Evolutionary conservation across 441 rosid species (phyloP), one percentile per base, ranked within the genome.

Genomic region (Viola pubescens): DNA sequence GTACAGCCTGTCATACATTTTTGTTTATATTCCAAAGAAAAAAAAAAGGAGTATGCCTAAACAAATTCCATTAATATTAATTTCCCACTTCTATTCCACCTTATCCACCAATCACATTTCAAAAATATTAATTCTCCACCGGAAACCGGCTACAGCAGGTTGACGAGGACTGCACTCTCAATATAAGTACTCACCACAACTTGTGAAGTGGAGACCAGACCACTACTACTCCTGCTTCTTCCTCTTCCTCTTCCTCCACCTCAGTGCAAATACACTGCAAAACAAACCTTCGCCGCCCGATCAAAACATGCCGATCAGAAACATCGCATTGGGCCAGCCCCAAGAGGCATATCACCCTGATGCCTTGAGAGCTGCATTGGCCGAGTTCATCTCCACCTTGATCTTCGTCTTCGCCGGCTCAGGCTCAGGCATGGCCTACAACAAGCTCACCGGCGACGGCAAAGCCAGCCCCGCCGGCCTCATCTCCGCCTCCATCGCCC

Each of bases 381-480:
- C 91, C 37, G 91, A 87, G 85, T 84, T 87, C 66, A 68, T 87
- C 5, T 77, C 84, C 47, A 77, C 81, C 16, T 50, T 82, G 41
- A 80, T 86, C 58, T 82, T 86, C 12, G 92, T 86, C 12, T 84
- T 84, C 57, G 90, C 91, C n/a, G 94, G 94, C 5, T 73, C 81
- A 69, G 91, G 94, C 49, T 84, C 91, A 0, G 81, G 88, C 13
- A 86, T 84, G 87, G 94, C 94, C 45, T 87, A 81, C 38, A 82
- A 72, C 79, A 84, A 87, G 66, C 81, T 87, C 7, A 89, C 97
- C 0, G 70, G 76, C 52, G 72, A 79, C 62, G 97, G 82, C 6
- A 62, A 92, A 59, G 65, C 78, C 61, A 87, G 88, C n/a, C 97
- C 97, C 0, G 61, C 88, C 0, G 97, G 97, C 4, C 90, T 89